Conservation (phyloP, 2,329 filamentous ascomycete species). For the Colletotrichum lupini region DNA sequence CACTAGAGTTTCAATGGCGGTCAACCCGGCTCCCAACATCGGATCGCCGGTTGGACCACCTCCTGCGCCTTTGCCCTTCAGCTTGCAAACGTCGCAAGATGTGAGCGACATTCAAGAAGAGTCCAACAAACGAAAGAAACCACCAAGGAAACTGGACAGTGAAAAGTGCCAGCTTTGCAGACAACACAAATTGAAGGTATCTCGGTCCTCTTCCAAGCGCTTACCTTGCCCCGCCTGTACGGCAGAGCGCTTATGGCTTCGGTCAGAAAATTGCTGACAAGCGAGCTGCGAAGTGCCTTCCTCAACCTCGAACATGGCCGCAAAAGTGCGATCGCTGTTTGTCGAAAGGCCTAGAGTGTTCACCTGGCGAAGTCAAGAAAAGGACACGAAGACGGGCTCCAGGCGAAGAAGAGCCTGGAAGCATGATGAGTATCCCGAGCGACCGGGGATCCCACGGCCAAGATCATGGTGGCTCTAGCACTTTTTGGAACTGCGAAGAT, state of each 20-base stretch:
- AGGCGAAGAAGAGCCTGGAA: neutral
- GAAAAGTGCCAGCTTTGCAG: constrained; percentile 8
- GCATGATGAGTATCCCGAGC: too few species aligned
- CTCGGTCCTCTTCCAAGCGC: neutral
- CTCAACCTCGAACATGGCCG: neutral
- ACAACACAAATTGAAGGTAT: constrained; percentile 3
- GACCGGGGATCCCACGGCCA: neutral
- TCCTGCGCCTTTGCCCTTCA: neutral
- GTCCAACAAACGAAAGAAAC: neutral
- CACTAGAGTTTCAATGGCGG: neutral
- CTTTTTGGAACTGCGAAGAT: neutral
- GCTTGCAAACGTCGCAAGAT: neutral
- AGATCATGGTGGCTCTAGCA: too few species aligned
- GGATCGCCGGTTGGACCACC: neutral
- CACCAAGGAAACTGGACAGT: neutral
- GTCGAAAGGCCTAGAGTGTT: neutral
- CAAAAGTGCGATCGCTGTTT: neutral
- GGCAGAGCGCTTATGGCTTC: neutral
- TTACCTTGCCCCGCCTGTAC: neutral
- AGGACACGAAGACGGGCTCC: neutral
- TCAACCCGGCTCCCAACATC: neutral
- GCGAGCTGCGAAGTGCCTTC: neutral
- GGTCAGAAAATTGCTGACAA: neutral
- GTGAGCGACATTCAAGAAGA: neutral
- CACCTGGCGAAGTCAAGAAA: neutral